These are phyloP conservation scores for Colletotrichum gigasporum DNA, from an alignment of 2,329 filamentous ascomycete species.

Conservation along the genomic window DNA sequence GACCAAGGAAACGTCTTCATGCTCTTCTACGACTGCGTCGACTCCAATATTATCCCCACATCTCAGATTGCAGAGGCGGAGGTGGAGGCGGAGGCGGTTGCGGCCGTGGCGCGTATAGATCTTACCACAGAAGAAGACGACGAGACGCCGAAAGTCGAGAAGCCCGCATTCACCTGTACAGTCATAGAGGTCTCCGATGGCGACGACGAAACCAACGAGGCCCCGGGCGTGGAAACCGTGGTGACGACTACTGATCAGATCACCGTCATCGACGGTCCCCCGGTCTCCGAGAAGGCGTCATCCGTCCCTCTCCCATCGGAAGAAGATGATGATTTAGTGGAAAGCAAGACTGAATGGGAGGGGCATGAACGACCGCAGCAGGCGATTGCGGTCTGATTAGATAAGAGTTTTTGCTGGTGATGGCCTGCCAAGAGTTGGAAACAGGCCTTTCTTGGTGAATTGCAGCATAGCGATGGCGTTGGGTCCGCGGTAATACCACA, in stretches of 20 bases:
- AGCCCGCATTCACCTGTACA: constrained; percentile 24
- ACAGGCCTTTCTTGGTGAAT: neutral
- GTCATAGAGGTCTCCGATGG: constrained; percentile 13
- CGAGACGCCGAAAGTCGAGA: constrained; percentile 22
- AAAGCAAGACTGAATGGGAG: neutral
- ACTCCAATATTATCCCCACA: constrained; percentile 58
- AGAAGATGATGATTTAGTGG: neutral
- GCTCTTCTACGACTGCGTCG: constrained; percentile 90
- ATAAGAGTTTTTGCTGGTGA: neutral
- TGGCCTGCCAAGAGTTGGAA: neutral
- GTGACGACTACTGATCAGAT: neutral
- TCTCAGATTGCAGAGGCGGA: constrained; percentile 35
- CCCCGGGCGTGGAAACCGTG: neutral
- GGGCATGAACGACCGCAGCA: neutral
- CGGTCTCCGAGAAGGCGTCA: neutral
- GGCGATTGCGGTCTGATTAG: constrained; percentile 16
- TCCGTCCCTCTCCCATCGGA: neutral
- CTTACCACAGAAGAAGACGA: constrained; percentile 7
- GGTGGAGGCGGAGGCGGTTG: neutral
- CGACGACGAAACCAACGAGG: neutral
- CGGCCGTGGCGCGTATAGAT: neutral
- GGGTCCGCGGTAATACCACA: constrained; percentile 25
- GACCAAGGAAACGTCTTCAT: constrained; percentile 89
- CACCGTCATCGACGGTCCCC: too few relatives aligned
- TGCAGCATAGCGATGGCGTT: constrained; percentile 29